Evolutionary conservation across 2,329 filamentous ascomycete genomes (phyloP).

Genomic region (Thermoascus crustaceus): DNA sequence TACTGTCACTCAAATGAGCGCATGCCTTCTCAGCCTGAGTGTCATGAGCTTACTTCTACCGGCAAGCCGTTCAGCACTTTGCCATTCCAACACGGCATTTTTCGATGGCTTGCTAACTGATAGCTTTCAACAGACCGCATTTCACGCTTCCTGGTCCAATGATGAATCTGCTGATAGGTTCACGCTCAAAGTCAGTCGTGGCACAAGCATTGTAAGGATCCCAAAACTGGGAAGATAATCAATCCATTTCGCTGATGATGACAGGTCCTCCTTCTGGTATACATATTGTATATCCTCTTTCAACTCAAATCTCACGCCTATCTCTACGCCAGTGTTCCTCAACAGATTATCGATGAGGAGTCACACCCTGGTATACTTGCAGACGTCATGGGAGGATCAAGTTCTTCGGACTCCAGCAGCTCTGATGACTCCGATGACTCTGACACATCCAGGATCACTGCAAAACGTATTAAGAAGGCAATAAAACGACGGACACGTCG

Average conservation of each 20-base stretch:
- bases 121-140: too few species aligned
- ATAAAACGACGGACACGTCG: conserved; percentile 62
- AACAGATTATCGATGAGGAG: conserved; percentile 88
- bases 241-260: conserved; percentile 4
- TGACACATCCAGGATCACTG: conserved; percentile 61
- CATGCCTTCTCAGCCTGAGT: conserved; percentile 79
- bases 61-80: conserved; percentile 47
- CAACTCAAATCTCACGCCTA: conserved; percentile 88
- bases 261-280: conserved; percentile 69
- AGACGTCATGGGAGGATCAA: conserved; percentile 67
- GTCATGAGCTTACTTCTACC: conserved; percentile 83
- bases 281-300: conserved; percentile 75
- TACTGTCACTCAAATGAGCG: conserved; percentile 93
- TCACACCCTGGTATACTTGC: conserved; percentile 76
- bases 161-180: conserved; percentile 54
- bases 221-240: not conserved
- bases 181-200: conserved; percentile 78
- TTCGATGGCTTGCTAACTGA: too few species aligned
- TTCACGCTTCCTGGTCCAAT: conserved; percentile 76
- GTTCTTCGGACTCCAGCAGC: conserved; percentile 42
- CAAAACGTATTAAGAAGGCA: conserved; percentile 66
- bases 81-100: too few species aligned
- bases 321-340: conserved; percentile 85
- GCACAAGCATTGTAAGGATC: conserved; percentile 68
- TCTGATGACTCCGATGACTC: conserved; percentile 61